These are phyloP conservation scores for Tricholoma matsutake DNA, from an alignment of 768 basidiomycete genomes.

Conservation along the genomic window DNA sequence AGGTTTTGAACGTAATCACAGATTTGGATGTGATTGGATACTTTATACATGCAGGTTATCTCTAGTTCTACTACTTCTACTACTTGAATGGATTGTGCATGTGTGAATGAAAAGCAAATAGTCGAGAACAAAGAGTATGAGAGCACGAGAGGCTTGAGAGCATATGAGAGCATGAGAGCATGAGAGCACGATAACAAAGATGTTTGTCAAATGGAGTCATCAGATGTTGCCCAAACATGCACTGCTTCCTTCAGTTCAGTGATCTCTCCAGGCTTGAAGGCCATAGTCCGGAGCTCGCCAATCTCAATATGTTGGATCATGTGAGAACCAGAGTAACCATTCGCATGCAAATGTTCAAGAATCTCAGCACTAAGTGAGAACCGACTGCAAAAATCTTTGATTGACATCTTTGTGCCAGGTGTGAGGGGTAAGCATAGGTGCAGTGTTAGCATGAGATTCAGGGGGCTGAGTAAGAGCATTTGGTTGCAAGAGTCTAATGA, in stretches of 20 bases:
- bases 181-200: background rate
- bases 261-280: slow-evolving; percentile 18
- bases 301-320: slow-evolving; percentile 13
- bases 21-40: too few species aligned
- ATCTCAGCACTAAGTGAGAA: slow-evolving; percentile 9
- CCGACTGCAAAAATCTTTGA: background rate
- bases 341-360: slow-evolving; percentile 1
- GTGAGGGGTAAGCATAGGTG: background rate
- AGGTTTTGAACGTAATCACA: too few species aligned
- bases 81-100: background rate
- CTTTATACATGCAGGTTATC: background rate
- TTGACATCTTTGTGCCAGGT: slow-evolving; percentile 1
- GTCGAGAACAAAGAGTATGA: background rate
- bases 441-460: background rate
- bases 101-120: background rate
- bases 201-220: background rate
- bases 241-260: slow-evolving; percentile 16
- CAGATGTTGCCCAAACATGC: too few species aligned
- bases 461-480: background rate
- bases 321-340: slow-evolving; percentile 12
- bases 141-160: too few species aligned
- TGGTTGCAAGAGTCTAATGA: background rate
- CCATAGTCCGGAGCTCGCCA: slow-evolving; percentile 15
- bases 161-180: background rate
- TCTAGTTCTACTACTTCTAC: background rate